A percentile compares a stretch with the other conserved stretches of the same genome.
Evolutionary conservation across 1,139 yeast species (phyloP).

Genomic region (Protomyces arabidopsidicola): DNA sequence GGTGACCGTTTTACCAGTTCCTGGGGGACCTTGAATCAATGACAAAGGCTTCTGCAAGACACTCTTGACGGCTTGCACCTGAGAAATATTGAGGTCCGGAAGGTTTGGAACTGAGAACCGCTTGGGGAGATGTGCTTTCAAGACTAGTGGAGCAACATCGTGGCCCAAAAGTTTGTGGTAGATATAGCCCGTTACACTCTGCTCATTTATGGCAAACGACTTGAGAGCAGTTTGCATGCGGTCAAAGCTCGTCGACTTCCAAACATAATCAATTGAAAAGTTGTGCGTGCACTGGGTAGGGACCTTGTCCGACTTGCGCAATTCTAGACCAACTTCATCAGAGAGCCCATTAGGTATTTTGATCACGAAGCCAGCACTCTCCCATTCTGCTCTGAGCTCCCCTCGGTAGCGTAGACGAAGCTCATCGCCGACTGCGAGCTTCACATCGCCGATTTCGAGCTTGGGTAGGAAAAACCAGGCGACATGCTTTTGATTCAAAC

Average conservation of each 20-base stretch:
- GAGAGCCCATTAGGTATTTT: constrained; percentile 63
- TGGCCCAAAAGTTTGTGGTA: constrained; percentile 81
- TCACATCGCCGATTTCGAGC: constrained; percentile 59
- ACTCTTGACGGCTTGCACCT: constrained; percentile 66
- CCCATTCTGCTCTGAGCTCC: constrained; percentile 56
- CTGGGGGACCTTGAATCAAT: constrained; percentile 96
- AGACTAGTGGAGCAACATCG: constrained; percentile 60
- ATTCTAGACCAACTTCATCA: constrained; percentile 71
- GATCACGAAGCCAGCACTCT: constrained; percentile 65
- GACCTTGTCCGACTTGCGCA: constrained; percentile 45
- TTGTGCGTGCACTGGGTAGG: constrained; percentile 64
- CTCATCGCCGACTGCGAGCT: constrained; percentile 84
- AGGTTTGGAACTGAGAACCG: constrained; percentile 62
- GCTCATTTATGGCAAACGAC: constrained; percentile 63
- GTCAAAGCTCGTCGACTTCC: constrained; percentile 80
- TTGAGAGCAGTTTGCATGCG: constrained; percentile 79
- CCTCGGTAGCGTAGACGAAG: constrained; percentile 61
- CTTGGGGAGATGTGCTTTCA: constrained; percentile 57
- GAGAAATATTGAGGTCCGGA: constrained; percentile 70
- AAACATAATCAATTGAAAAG: constrained; percentile 80
- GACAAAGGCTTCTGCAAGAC: constrained; percentile 74
- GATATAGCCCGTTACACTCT: constrained; percentile 69
- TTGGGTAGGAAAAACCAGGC: constrained; percentile 68
- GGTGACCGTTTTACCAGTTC: constrained; percentile 93
- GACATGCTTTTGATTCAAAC: constrained; percentile 59